These are phyloP conservation scores for Acer negundo DNA, from an alignment of 345 rosid genomes.

Conservation along the genomic window DNA sequence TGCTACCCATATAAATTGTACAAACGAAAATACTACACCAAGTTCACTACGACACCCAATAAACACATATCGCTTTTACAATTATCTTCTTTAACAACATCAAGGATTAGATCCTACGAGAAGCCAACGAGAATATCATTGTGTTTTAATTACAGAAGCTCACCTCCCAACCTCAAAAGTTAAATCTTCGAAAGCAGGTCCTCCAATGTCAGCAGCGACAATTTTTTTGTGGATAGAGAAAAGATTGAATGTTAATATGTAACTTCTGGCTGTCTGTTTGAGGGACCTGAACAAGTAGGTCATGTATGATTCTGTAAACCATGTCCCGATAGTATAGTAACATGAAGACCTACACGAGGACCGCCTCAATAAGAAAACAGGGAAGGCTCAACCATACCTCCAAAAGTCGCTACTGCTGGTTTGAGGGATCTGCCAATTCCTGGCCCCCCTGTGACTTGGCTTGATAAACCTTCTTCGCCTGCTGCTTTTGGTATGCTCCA, in stretches of 20 bases:
- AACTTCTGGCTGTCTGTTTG: background rate
- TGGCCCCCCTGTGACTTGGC: conserved; percentile 40
- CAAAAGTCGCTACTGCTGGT: conserved; percentile 15
- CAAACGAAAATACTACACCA: background rate
- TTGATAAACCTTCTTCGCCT: conserved; percentile 59
- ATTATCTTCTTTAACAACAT: background rate
- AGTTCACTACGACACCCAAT: background rate
- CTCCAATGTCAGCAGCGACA: background rate
- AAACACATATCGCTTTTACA: background rate
- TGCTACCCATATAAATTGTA: background rate
- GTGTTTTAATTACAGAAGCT: background rate
- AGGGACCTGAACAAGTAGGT: background rate
- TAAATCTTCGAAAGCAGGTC: background rate
- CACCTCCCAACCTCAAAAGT: background rate
- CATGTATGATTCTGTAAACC: background rate
- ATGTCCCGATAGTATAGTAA: background rate
- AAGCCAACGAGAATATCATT: background rate
- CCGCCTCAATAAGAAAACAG: background rate
- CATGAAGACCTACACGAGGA: background rate
- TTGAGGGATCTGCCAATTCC: conserved; percentile 30
- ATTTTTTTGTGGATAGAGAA: background rate
- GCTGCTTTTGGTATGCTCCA: conserved; percentile 50
- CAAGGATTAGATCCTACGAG: background rate
- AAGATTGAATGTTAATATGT: background rate
- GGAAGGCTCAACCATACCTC: background rate